Base-by-base conservation (phyloP, 2,329 filamentous ascomycete species). In the Penicillium brasilianum region DNA sequence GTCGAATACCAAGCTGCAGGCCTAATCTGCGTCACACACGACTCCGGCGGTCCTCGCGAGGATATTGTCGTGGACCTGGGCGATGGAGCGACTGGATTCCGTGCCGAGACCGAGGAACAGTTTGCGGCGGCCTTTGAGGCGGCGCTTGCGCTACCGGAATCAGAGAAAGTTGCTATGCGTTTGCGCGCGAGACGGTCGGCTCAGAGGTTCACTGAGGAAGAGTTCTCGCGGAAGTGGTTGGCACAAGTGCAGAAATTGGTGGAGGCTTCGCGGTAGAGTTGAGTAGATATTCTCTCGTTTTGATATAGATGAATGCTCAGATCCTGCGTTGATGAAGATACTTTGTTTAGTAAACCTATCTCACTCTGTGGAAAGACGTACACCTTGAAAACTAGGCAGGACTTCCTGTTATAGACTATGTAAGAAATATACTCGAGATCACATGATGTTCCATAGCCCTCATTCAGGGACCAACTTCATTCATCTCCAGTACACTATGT, bases 1-100 rank as follows among this genome's bases (percentile, higher is more conserved):
- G 95, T 99, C 43, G 95, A 99, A 81, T 99, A 98, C 74, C 93
- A 98, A 75, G 95, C 95, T 4, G 95, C 95, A 0, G 95, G 95
- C 1, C 82, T 99, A 60, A 93, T 99, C 59, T 88, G 90, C 5
- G 93, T 99, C 0, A 95, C 98, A 9, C 95, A 99, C 71, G 84
- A 97, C 76, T 95, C 91, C 54, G 95, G 94, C 9, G 95, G 95
- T 0, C 95, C 95, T 1, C 97, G 95, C 78, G 79, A 92, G 64
- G 95, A 99, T 74, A 99, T 99, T 67, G 94, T 98, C 16, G 86
- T 92, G 10, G 84, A 90, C 11, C 81, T 95, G 37, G 88, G 95
- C 65, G 92, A 91, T 4, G 80, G 89, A 66, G 87, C 90, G 11
- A 97, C 73, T 86, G 94, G 95, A 5, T 98, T 94, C 80, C 92